Evolutionary conservation across 305 asterid genomes (phyloP).

Genomic region (Fraxinus dipetala): DNA sequence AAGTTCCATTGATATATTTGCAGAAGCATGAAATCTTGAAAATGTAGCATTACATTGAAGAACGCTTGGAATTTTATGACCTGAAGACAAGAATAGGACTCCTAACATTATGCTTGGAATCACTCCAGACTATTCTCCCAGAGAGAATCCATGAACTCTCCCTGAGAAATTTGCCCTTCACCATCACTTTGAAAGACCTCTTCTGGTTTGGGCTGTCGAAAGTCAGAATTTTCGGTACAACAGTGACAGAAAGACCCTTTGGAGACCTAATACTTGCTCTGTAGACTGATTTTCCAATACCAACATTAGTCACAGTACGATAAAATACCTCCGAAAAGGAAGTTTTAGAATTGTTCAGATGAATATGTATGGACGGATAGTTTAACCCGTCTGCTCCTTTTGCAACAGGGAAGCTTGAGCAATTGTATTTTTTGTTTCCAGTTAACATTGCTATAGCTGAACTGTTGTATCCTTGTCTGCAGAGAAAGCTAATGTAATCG

Average conservation of each 20-base stretch:
- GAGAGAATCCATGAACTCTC: conserved; percentile 37
- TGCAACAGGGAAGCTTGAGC: conserved; percentile 40
- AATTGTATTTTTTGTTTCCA: conserved; percentile 43
- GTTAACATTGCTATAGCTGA: conserved; percentile 36
- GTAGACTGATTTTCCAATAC: conserved; percentile 33
- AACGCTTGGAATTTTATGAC: neutral
- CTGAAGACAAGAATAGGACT: conserved; percentile 66
- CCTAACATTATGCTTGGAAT: conserved; percentile 41
- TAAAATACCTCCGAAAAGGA: conserved; percentile 45
- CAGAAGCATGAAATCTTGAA: neutral
- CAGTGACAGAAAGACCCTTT: conserved; percentile 38
- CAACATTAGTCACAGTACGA: conserved; percentile 65
- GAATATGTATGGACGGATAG: conserved; percentile 67
- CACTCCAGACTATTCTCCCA: conserved; percentile 58
- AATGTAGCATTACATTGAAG: neutral
- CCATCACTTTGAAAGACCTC: conserved; percentile 47
- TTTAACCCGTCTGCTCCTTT: conserved; percentile 70
- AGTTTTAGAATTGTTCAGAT: conserved; percentile 28
- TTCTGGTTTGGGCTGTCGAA: conserved; percentile 38
- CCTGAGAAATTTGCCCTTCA: conserved; percentile 38
- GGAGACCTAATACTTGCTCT: conserved; percentile 44
- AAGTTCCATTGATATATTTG: neutral
- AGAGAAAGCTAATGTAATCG: conserved; percentile 58
- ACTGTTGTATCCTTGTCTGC: conserved; percentile 58
- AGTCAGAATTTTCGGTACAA: conserved; percentile 41